A percentile compares a stretch with the other conserved stretches of the same genome.
Conservation (phyloP, 129 eudicot genomes). For the Chrysanthemum lavandulifolium region DNA sequence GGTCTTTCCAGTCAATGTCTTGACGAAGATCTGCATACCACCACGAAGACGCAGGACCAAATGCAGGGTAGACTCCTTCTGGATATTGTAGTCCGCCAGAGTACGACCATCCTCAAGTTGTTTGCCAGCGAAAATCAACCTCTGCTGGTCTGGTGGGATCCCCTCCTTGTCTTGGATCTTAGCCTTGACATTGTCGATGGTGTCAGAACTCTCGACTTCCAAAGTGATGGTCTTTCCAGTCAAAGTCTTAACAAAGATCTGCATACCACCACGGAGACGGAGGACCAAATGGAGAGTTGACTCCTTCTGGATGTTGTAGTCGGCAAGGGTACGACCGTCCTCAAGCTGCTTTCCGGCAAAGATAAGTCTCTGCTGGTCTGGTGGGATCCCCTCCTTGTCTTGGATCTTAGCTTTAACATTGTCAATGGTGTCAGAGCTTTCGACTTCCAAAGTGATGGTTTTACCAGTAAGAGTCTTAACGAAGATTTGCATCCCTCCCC, state of each 20-base stretch:
- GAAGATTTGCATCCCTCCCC: background rate
- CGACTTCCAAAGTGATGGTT: conserved; percentile 41
- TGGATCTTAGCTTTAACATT: conserved; percentile 46
- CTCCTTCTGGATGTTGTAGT: conserved; percentile 45
- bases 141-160: conserved; percentile 42
- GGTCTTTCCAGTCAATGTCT: conserved; percentile 43
- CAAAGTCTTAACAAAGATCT: conserved; percentile 42
- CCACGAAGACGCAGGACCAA: conserved; percentile 36
- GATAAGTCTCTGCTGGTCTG: conserved; percentile 40
- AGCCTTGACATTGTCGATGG: conserved; percentile 45
- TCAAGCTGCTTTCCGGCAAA: conserved; percentile 42
- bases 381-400: conserved; percentile 43
- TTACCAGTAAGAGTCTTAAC: background rate
- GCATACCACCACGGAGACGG: conserved; percentile 49
- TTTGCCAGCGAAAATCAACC: conserved; percentile 43
- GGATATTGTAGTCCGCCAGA: conserved; percentile 37
- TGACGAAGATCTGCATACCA: conserved; percentile 47
- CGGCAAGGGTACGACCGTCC: conserved; percentile 40
- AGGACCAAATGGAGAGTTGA: conserved; percentile 43
- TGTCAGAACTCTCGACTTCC: conserved; percentile 42
- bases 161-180: conserved; percentile 50
- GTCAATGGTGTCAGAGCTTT: conserved; percentile 41
- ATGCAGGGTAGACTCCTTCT: conserved; percentile 48
- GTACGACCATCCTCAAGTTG: conserved; percentile 40
- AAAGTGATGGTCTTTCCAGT: conserved; percentile 45